Base-by-base conservation (phyloP, 192 early-diverging fungal species). In the Coemansia sp. region DNA sequence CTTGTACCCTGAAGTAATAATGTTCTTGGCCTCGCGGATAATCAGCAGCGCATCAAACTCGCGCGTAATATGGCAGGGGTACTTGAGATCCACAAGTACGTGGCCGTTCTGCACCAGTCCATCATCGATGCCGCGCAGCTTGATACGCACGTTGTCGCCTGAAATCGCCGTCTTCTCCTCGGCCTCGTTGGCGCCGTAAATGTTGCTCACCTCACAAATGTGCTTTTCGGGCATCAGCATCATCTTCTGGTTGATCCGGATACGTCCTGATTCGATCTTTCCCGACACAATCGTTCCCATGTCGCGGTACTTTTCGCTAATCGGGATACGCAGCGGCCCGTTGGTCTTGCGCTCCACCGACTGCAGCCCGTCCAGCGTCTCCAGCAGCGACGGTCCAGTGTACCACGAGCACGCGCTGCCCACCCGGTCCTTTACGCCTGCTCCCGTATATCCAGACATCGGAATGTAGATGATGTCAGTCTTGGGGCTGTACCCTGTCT, bases 271-370 rank as follows among this genome's bases (percentile, higher is more conserved):
- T 77, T 99, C 97, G 60, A 99, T 86, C 84, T 99, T 99, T 62
- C 97, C 97, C 14, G 88, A 88, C 36, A 97, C 85, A 37, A 99
- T 78, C 2, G 93, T 96, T 58, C 97, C 97, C 96, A 98, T 96
- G 70, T 99, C 95, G 87, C 92, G 93, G 85, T 92, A 93, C 70
- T 94, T 97, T 73, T 96, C 96, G 63, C 89, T 85, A 70, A 99
- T 88, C 51, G 97, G 93, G 74, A 99, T 90, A 76, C 96, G 87
- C 61, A 99, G 74, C 15, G 96, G 95, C 1, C 89, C 92, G 69
- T 88, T 84, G 49, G 90, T 76, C 64, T 96, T 94, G 71, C 96
- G 87, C 62, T 97, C 93, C 3, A 88, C 77, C 23, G 93, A 75
- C 64, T 90, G 83, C 83, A 94, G 82, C 26, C 64, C 66, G 75